phyloP scores from a whole-genome alignment of 257 asterid genomes.

The Apocynum venetum region DNA sequence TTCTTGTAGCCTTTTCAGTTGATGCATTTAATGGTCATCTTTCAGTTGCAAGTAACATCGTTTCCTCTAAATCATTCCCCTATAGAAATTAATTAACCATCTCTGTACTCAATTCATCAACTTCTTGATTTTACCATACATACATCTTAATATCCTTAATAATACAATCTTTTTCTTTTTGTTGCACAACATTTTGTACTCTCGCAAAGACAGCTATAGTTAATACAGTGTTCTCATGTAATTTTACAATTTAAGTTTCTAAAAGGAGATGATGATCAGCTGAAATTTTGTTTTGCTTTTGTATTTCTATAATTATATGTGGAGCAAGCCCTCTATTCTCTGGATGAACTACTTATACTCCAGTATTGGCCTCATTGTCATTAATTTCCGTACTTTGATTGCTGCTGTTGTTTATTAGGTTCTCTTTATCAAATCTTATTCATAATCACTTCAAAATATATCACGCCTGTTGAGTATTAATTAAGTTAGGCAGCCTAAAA shows the following conservation, averaged over 20 bases:
- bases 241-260: not conserved
- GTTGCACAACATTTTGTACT: not conserved
- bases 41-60: not conserved
- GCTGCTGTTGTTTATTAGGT: not conserved
- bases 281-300: not conserved
- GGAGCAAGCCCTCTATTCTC: not conserved
- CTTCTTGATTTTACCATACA: not conserved
- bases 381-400: not conserved
- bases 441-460: not conserved
- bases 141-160: not conserved
- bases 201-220: not conserved
- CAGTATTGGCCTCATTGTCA: not conserved
- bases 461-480: too few relatives aligned
- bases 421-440: not conserved
- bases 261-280: not conserved
- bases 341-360: not conserved
- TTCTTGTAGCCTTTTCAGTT: not conserved
- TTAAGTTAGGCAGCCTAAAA: too few relatives aligned
- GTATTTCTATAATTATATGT: not conserved
- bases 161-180: not conserved
- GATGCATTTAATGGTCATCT: not conserved
- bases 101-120: not conserved
- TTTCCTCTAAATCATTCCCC: not conserved
- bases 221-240: not conserved
- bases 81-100: not conserved